Percentiles rank a stretch among this genome's conserved stretches.
These are phyloP conservation scores for Monosporozyma solicola DNA, from an alignment of 805 yeast genomes.

Conservation along the genomic window DNA sequence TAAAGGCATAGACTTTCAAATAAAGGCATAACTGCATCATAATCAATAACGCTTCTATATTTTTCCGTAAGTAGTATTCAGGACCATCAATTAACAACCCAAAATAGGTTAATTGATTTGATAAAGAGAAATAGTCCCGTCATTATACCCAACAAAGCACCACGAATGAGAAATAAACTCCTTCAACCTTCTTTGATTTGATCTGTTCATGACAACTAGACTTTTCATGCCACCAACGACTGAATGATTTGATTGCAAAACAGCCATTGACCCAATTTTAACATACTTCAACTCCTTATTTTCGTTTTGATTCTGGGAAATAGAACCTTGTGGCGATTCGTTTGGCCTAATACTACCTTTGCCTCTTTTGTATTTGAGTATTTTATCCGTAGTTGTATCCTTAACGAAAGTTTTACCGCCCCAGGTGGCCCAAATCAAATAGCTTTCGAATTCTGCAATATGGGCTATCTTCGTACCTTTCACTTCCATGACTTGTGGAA, in stretches of 20 bases:
- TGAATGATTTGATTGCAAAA: slow-evolving; percentile 1
- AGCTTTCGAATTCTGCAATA: not conserved
- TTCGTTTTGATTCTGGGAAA: slow-evolving; percentile 3
- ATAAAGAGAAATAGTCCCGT: slow-evolving; percentile 21
- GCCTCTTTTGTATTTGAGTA: slow-evolving; percentile 17
- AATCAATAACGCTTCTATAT: not conserved
- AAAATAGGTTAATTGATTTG: not conserved
- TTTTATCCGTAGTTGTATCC: not conserved
- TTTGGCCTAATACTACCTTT: slow-evolving; percentile 8
- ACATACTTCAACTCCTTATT: not conserved
- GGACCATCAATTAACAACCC: not conserved
- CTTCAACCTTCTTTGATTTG: slow-evolving; percentile 12
- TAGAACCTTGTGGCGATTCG: slow-evolving; percentile 21
- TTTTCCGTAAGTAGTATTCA: not conserved
- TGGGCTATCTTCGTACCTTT: not conserved
- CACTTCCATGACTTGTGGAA: not conserved
- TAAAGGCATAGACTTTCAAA: not conserved
- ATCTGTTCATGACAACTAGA: not conserved
- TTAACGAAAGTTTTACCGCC: slow-evolving; percentile 1
- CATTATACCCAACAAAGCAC: slow-evolving; percentile 28
- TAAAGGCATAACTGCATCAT: not conserved
- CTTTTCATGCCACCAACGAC: not conserved
- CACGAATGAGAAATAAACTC: slow-evolving; percentile 14
- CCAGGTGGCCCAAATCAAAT: slow-evolving; percentile 4
- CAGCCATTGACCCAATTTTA: slow-evolving; percentile 6